Conservation (phyloP, 2,329 filamentous ascomycete genomes). For the Dactylellina sp. region DNA sequence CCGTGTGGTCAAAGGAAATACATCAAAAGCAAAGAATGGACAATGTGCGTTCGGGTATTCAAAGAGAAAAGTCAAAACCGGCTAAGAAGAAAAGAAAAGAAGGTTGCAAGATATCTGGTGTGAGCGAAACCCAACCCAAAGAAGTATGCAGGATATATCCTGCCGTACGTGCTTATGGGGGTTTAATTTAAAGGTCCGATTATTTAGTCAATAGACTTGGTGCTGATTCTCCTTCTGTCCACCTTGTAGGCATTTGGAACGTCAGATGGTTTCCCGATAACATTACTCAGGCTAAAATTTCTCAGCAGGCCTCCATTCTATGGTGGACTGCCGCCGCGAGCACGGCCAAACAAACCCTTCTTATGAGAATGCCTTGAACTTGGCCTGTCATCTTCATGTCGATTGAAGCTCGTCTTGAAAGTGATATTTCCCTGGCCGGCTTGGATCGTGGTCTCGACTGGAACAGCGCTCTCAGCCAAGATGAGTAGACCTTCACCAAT, state of each 20-base stretch:
- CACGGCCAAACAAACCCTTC: constrained; percentile 39
- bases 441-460: constrained; percentile 77
- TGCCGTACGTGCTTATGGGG: neutral
- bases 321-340: constrained; percentile 47
- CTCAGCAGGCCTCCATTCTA: constrained; percentile 45
- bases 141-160: constrained; percentile 12
- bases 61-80: constrained; percentile 10
- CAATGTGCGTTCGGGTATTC: constrained; percentile 45
- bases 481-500: constrained; percentile 90
- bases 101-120: neutral
- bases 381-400: constrained; percentile 64
- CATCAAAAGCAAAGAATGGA: neutral
- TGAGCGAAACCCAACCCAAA: neutral
- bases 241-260: neutral
- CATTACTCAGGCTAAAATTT: constrained; percentile 44
- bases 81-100: constrained; percentile 6
- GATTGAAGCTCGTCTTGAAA: constrained; percentile 78
- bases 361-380: constrained; percentile 34
- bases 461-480: constrained; percentile 80
- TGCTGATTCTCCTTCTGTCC: constrained; percentile 30
- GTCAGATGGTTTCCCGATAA: constrained; percentile 16
- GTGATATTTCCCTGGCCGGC: constrained; percentile 79
- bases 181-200: neutral
- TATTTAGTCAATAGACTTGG: constrained; percentile 44
- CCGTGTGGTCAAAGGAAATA: neutral